Evolutionary conservation across 768 basidiomycete species (phyloP), one percentile per base, ranked within the genome.

Genomic region (Pisolithus sp.): DNA sequence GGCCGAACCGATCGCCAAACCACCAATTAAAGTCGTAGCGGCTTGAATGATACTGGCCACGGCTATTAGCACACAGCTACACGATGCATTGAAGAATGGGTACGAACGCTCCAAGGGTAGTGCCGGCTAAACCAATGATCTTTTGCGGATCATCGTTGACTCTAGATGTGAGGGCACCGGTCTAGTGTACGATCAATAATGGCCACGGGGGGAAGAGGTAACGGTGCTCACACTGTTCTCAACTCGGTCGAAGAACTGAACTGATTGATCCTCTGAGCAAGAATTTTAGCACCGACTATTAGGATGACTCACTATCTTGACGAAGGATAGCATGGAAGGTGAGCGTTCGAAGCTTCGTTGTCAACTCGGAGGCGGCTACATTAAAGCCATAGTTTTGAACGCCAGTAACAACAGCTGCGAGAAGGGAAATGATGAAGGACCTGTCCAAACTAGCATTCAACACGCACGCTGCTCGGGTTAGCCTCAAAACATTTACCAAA

Each of bases 81-180:
- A 13, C 12, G 5, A 34, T 13, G 12, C 12, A 34, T 15, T 43
- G 42, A 15, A 26, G 5, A 13, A 3, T 21, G 36, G 36, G 10
- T 39, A 24, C 42, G 20, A 15, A 82, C 74, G 86, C 79, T 67
- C 93, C 94, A 21, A 93, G 78, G 4, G 94, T 95, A 51, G 88
- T 73, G 48, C 92, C 93, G 49, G 89, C 89, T 46, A 94, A 74
- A 62, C 92, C 92, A 50, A 83, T 85, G 56, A 96, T 79, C 62
- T 94, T 95, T 60, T 93, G 89, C 1, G 94, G 86, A 62, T 89
- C 85, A 51, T 94, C 92, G 51, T 89, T 85, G 41, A 98, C 71
- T 49, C 73, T 75, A 1, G 88, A 78, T 3, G 91, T 94, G 49
- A 97, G 73, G 38, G 79, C 75, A 52, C 95, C 95, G 10, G 91